Evolutionary conservation across 805 yeast species (phyloP), one percentile per base, ranked within the genome.

Genomic region (Isabelozyma gotoi): DNA sequence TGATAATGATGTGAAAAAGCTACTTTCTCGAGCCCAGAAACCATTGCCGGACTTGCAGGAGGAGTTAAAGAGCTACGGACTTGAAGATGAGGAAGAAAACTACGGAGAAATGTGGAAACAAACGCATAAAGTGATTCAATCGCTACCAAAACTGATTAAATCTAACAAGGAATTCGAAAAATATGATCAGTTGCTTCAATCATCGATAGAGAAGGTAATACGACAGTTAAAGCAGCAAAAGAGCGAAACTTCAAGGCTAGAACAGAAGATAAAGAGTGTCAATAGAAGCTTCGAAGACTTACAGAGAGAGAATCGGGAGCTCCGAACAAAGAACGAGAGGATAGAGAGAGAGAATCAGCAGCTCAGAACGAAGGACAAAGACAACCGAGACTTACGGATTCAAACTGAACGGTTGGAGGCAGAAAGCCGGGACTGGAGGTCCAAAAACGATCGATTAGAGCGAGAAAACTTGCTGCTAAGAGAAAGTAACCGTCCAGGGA

Each of bases 161-260:
- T 44, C 54, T 15, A 50, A 45, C 39, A 53, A 52, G 40, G 63
- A 60, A 33, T 59, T 60, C 19, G 68, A 61, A 33, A 55, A 53
- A 38, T 61, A 60, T 45, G 58, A 60, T 20, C 46, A 49, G 19
- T 48, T 65, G 6, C 53, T 67, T 33, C 43, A 55, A 3, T 47
- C 62, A 8, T 59, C 70, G 4, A 55, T 66, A 6, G 58, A 59
- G 12, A 64, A 59, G 46, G 48, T 67, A 20, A 46, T 59, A 21
- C 38, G 40, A 33, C 52, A 51, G 34, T 49, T 59, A 45, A 46
- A 45, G 17, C 29, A 24, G 10, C 29, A 24, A 24, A 5, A 6
- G 20, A 37, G 31, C 18, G 32, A 34, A 27, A 29, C 8, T 24
- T 5, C 20, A 27, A 40, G 42, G 40, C 32, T 14, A 27, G 33